A percentile compares a stretch with the other conserved stretches of the same genome.
phyloP scores from a whole-genome alignment of 164 flowering plant species.

The Chimonanthus salicifolius region DNA sequence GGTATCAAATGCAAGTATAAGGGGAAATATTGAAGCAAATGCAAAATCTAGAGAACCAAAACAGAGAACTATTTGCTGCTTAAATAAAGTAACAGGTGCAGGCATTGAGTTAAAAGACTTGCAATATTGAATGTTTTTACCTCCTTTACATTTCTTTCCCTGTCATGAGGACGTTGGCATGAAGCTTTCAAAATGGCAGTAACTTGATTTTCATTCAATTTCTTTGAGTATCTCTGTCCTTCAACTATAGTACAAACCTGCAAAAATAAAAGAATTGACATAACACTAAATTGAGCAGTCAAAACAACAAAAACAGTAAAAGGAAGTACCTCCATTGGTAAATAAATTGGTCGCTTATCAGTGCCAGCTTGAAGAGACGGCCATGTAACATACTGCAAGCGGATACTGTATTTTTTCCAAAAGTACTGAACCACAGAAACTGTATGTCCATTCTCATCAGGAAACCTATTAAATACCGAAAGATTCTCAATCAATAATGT shows the following conservation, averaged over 20 bases:
- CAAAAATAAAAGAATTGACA: neutral
- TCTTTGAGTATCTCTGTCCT: constrained; percentile 80
- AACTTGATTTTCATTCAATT: constrained; percentile 67
- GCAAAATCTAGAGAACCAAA: too few species aligned
- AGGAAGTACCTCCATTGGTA: constrained; percentile 87
- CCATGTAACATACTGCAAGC: constrained; percentile 71
- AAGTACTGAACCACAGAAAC: constrained; percentile 82
- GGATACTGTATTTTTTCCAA: constrained; percentile 79
- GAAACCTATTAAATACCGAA: constrained; percentile 38
- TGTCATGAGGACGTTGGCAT: constrained; percentile 69
- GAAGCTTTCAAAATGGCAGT: constrained; percentile 66
- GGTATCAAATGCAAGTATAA: neutral
- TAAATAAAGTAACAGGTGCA: neutral
- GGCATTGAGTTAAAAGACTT: neutral
- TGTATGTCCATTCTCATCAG: constrained; percentile 72
- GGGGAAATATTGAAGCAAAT: too few species aligned
- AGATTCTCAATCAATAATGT: neutral
- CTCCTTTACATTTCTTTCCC: constrained; percentile 64
- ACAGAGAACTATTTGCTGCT: neutral
- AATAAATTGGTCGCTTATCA: constrained; percentile 75
- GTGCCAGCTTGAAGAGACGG: constrained; percentile 99
- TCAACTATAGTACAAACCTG: constrained; percentile 90
- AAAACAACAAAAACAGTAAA: neutral
- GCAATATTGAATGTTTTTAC: constrained; percentile 18
- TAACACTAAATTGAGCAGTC: neutral